A percentile compares a stretch with the other conserved stretches of the same genome.
Evolutionary conservation across 345 rosid genomes (phyloP).

Genomic region (Salix purpurea): DNA sequence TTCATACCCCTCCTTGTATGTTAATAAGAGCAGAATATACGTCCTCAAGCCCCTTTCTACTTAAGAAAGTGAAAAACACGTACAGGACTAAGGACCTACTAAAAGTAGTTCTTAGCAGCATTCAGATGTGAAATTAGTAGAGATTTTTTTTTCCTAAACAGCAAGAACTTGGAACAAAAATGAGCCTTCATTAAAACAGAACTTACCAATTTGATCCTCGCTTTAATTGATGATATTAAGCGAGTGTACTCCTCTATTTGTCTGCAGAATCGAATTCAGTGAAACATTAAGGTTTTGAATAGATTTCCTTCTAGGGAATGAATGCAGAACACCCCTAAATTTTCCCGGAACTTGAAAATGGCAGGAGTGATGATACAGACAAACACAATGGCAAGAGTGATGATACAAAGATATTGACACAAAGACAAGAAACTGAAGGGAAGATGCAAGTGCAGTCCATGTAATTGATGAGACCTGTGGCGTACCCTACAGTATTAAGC

Average conservation of each 20-base stretch:
- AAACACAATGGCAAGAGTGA: background rate
- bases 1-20: background rate
- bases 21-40: background rate
- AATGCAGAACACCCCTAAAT: background rate
- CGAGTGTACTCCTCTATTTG: constrained; percentile 58
- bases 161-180: background rate
- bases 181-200: background rate
- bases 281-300: background rate
- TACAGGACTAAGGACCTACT: background rate
- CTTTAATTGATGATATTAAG: constrained; percentile 65
- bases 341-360: background rate
- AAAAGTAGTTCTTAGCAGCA: background rate
- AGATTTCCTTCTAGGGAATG: background rate
- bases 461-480: background rate
- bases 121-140: background rate
- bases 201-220: constrained; percentile 68
- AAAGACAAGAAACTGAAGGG: background rate
- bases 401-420: background rate
- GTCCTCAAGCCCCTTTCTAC: background rate
- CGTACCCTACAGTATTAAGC: background rate
- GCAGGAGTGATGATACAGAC: background rate
- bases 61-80: background rate
- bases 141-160: background rate
- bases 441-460: background rate
- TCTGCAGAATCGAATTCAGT: constrained; percentile 36